Base-by-base conservation (phyloP, 441 rosid genomes). In the Erodium trifolium region DNA sequence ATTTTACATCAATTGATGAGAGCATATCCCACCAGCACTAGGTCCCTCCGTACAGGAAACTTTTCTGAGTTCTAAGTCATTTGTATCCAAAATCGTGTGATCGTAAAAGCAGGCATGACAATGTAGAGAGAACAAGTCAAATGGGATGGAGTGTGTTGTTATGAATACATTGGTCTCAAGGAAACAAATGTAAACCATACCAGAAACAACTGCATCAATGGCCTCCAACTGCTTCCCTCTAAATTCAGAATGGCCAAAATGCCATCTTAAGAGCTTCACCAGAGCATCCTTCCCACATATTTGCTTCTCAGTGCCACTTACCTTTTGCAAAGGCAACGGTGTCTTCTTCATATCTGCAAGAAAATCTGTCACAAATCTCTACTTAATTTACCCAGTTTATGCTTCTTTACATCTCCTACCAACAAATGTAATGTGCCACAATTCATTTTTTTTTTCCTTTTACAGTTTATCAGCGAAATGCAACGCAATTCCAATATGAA, bases 181-280 rank as follows among this genome's bases (percentile, higher is more conserved):
- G 66, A 12, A 63, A 63, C 39, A 9, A 35, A 35, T 35, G 1
- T 66, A 35, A 39, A 66, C 11, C 39, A 29, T 74, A 88, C 99
- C 97, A 11, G 93, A 90, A 69, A 90, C 73, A 65, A 87, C 92
- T 63, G 99, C 86, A 77, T 94, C 84, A 71, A 91, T 94, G 65
- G 92, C 99, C 31, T 91, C 96, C 69, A 94, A 67, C 67, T 94
- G 99, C 74, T 82, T 91, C 81, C 87, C 99, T 79, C 92, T 82
- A 71, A 87, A 91, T 75, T 94, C 88, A 5, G 83, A 77, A 78
- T 90, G 79, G 66, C 97, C 97, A 70, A 94, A 94, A 84, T 94
- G 93, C 97, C 97, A 89, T 78, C 97, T 70, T 79, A 91, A 73
- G 51, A 93, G 91, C 87, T 91, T 91, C 82, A 88, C 90, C 64